Base-by-base conservation (phyloP, 2,329 filamentous ascomycete species). In the Fusarium ramigenum region DNA sequence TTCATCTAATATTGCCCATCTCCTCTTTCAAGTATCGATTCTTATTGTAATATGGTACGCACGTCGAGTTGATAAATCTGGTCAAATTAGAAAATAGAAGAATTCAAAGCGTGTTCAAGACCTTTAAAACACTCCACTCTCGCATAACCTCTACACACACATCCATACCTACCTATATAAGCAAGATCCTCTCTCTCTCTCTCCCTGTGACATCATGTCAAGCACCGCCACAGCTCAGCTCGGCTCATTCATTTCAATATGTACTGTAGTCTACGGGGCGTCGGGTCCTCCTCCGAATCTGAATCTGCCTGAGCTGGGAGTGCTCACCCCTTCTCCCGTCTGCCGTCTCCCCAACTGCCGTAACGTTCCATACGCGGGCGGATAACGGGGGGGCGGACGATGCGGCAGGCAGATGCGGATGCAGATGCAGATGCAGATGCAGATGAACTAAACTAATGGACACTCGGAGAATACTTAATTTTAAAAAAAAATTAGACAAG, bases 401-500 rank as follows among this genome's bases (percentile, higher is more conserved):
- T 52, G 44, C 44, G 49, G 49, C 23, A 61, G 39, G 49, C 39
- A 53, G 59, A 61, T 36, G 47, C 47, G 16, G 49, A 52, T 39
- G 50, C 32, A 28, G 34, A 61, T 36, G 47, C 47, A n/a, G 49
- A 52, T 39, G 50, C 32, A 28, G 34, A 54, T 28, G 47, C 30
- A 36, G 34, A 53, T 28, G 50, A 25, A 40, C 37, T 21, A 37
- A 39, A 54, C 50, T 54, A 40, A 40, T 21, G 34, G 23, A 28
- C 14, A 28, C 25, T 62, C 60, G 60, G 60, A 58, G 52, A 62
- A 59, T 59, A 34, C 49, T 37, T 18, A n/a, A 59, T 46, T 58
- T 40, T 40, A 42, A 42, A 32, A 54, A n/a, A 54, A 19, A 32
- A 14, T 32, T 58, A 34, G 47, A n/a, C n/a, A 50, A 50, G 30